Conservation (phyloP, 768 basidiomycete genomes). For the Suillus americanus region DNA sequence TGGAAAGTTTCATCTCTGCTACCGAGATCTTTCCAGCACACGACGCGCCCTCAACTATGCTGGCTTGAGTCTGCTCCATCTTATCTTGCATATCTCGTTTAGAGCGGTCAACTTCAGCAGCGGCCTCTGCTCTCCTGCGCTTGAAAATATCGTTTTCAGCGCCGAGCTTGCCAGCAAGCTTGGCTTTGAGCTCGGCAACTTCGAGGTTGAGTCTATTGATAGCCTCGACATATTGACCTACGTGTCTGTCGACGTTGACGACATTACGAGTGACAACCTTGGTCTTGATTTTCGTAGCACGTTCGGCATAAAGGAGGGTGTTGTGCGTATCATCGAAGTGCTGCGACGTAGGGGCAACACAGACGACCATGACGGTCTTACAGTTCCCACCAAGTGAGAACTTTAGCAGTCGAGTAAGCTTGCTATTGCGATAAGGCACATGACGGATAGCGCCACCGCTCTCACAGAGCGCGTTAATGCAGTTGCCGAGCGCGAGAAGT, state of each 20-base stretch:
- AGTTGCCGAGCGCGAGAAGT: constrained; percentile 93
- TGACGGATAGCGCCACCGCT: constrained; percentile 86
- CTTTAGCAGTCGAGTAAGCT: constrained; percentile 95
- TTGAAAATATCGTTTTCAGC: constrained; percentile 62
- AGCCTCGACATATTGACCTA: constrained; percentile 92
- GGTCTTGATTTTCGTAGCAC: constrained; percentile 97
- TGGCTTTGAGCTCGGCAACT: constrained; percentile 83
- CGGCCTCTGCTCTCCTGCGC: constrained; percentile 71
- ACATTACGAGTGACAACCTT: constrained; percentile 95
- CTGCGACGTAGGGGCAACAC: constrained; percentile 89
- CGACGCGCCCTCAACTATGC: constrained; percentile 73
- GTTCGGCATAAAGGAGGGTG: constrained; percentile 95
- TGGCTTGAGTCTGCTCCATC: constrained; percentile 66
- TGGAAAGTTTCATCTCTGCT: constrained; percentile 65
- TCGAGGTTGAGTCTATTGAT: constrained; percentile 86
- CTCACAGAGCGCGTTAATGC: constrained; percentile 97
- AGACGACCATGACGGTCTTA: constrained; percentile 99
- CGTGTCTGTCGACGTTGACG: constrained; percentile 92
- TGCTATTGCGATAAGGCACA: constrained; percentile 96
- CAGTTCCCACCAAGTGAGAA: constrained; percentile 98
- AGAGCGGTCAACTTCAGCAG: constrained; percentile 70
- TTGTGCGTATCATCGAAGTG: constrained; percentile 99
- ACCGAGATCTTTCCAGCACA: constrained; percentile 71
- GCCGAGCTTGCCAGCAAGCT: constrained; percentile 69
- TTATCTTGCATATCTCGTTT: constrained; percentile 71